Base-by-base conservation (phyloP, 495 filamentous ascomycete species). In the Penicillium coffeae region DNA sequence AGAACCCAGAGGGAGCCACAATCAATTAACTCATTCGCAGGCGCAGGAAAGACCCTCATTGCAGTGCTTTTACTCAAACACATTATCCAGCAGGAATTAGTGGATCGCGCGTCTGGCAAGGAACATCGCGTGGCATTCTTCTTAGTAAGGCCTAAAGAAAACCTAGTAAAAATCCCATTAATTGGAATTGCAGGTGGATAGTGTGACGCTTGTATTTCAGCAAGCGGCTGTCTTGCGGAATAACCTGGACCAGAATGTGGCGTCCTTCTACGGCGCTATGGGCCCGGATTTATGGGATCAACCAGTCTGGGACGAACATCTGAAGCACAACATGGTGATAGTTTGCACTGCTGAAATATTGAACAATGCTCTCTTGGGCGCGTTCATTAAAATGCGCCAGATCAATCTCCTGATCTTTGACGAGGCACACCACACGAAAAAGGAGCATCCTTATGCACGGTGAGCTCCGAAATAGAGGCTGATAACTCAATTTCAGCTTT, bases 391-490 rank as follows among this genome's bases (percentile, higher is more conserved):
- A 8, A 96, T 98, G 69, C 70, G 82, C 18, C 79, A 85, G 52
- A 88, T 98, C 65, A 98, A 94, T 60, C 76, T 98, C 6, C 69
- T 98, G 16, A 85, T 96, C 43, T 97, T 97, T 58, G 93, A 98
- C 55, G 93, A 98, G 70, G 93, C 91, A 4, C 93, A 98, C 57
- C 93, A 97, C 61, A 84, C 94, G 1, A 97, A 98, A 64, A 96
- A 94, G 58, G 86, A 89, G 42, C 94, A 98, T 59, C 76, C 89
- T 0, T 98, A 95, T 64, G 91, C 93, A 19, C 77, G 88, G 77
- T 76, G 25, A 55, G 58, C 54, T 14, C 7, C 8, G 2, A 3
- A 3, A n/a, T n/a, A 39, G 2, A 38, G 10, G 4, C 1, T 1
- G 5, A 21, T 2, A 9, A 37, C 7, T 9, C 9, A 34, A 16